Evolutionary conservation across 2,329 filamentous ascomycete genomes (phyloP).

Genomic region (Ophiostoma piceae): DNA sequence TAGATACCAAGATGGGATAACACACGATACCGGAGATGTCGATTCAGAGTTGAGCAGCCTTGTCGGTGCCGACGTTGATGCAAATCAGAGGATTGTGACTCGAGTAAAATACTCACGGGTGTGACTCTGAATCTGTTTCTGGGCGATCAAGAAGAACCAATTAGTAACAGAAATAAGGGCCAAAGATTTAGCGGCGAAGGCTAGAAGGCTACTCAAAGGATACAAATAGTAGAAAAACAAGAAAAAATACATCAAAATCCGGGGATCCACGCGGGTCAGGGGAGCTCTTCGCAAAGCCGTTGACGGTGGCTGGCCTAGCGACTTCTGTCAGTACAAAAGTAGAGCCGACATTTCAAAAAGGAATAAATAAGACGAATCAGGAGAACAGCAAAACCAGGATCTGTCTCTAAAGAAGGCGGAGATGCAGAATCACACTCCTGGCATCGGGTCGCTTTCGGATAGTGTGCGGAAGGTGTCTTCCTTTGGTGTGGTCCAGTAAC

Average conservation of each 20-base stretch:
- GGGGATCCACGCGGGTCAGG: not conserved
- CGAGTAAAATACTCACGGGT: not conserved
- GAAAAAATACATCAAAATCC: not conserved
- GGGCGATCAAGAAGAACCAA: not conserved
- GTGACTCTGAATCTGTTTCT: not conserved
- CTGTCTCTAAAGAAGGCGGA: not conserved
- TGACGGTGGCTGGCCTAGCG: not conserved
- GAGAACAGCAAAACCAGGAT: not conserved
- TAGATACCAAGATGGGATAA: not conserved
- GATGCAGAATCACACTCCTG: not conserved
- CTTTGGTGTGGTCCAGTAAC: not conserved
- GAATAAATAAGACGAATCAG: not conserved
- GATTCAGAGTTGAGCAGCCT: not conserved
- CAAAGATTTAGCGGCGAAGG: not conserved
- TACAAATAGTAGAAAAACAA: not conserved
- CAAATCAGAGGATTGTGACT: not conserved
- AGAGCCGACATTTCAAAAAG: not conserved
- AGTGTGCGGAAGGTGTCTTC: not conserved
- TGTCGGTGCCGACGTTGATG: conserved; percentile 8
- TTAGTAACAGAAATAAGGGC: not conserved
- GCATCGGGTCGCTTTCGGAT: not conserved
- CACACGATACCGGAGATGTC: not conserved
- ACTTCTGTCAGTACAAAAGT: too few species aligned
- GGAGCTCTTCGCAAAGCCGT: not conserved
- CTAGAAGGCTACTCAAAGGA: not conserved